A percentile compares a stretch with the other conserved stretches of the same genome.
Conservation (phyloP, 805 yeast species). For the Saccharomycopsis sp. region DNA sequence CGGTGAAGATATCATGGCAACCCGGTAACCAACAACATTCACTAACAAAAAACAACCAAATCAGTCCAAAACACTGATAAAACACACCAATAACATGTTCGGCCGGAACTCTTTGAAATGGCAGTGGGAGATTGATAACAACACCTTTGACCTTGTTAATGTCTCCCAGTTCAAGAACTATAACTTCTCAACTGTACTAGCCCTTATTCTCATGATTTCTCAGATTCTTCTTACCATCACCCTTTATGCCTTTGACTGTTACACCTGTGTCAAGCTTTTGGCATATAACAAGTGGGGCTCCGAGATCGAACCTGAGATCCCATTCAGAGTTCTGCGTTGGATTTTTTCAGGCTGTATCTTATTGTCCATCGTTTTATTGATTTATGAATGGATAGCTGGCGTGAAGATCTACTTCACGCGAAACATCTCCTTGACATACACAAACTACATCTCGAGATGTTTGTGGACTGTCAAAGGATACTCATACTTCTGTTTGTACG, state of each 20-base stretch:
- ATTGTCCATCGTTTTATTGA: constrained; percentile 51
- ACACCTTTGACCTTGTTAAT: constrained; percentile 44
- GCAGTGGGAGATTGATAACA: constrained; percentile 31
- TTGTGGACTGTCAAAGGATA: constrained; percentile 52
- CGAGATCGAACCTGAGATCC: constrained; percentile 40
- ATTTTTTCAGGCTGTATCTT: constrained; percentile 77
- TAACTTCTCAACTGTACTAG: constrained; percentile 36
- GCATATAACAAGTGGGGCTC: constrained; percentile 69
- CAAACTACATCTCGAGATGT: constrained; percentile 56
- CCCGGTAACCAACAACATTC: background rate
- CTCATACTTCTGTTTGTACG: constrained; percentile 65
- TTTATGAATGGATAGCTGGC: constrained; percentile 55
- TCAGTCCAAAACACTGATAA: background rate
- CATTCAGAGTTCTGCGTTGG: constrained; percentile 55
- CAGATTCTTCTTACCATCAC: constrained; percentile 44
- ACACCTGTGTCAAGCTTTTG: constrained; percentile 67
- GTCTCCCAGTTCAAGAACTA: constrained; percentile 41
- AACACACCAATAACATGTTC: background rate
- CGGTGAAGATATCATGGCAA: background rate
- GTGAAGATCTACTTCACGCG: constrained; percentile 49
- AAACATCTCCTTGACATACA: constrained; percentile 63
- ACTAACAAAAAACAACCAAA: no score
- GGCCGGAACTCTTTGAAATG: constrained; percentile 23
- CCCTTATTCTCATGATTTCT: constrained; percentile 35
- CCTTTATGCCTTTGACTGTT: constrained; percentile 58